These are phyloP conservation scores for Lactifluus echinatus DNA, from an alignment of 768 basidiomycete genomes.

Conservation along the genomic window DNA sequence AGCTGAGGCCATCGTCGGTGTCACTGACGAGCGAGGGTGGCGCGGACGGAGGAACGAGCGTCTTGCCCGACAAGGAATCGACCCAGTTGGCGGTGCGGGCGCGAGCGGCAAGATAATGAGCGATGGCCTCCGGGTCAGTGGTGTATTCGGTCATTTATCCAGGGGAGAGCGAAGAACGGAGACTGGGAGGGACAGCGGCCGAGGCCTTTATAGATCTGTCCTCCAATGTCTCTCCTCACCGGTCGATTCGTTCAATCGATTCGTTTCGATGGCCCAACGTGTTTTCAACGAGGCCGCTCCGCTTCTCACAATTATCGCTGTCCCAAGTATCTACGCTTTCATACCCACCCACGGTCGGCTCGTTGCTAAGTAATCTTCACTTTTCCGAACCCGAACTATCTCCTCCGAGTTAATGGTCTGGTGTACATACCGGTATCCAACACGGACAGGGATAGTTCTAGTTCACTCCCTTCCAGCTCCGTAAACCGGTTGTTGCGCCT, in stretches of 20 bases:
- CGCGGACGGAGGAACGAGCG: slow-evolving; percentile 41
- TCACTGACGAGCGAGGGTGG: slow-evolving; percentile 23
- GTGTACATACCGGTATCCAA: no score
- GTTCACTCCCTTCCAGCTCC: neutral
- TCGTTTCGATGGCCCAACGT: slow-evolving; percentile 6
- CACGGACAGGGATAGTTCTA: neutral
- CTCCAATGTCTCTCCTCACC: neutral
- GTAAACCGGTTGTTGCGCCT: neutral
- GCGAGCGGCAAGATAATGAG: slow-evolving; percentile 48
- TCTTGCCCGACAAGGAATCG: slow-evolving; percentile 28
- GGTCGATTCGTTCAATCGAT: neutral
- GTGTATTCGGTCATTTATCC: slow-evolving; percentile 55
- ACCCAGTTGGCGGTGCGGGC: slow-evolving; percentile 65
- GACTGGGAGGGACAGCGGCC: slow-evolving; percentile 12
- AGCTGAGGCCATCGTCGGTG: slow-evolving; percentile 29
- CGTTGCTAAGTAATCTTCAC: neutral
- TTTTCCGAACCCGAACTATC: neutral
- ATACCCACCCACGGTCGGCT: no score
- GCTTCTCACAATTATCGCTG: neutral
- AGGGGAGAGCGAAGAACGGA: slow-evolving; percentile 12
- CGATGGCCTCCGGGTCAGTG: slow-evolving; percentile 47
- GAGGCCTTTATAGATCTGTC: slow-evolving; percentile 15
- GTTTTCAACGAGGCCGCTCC: slow-evolving; percentile 13
- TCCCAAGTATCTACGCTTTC: no score
- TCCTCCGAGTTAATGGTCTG: neutral